Base-by-base conservation (phyloP, 371 early-diverging fungal species). In the Mortierella sp. region DNA sequence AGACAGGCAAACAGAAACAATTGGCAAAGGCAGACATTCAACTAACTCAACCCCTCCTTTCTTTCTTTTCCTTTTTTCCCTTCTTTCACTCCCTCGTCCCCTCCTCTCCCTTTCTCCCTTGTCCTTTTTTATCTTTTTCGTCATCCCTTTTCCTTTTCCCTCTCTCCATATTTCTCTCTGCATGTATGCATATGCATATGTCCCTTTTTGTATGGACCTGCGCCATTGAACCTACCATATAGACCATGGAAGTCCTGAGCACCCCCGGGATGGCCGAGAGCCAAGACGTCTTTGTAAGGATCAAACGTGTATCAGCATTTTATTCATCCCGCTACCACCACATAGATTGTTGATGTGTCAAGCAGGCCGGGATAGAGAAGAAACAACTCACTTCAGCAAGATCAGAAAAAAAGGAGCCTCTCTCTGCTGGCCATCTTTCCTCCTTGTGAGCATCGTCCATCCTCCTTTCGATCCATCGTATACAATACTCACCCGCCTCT, bases 231-330 rank as follows among this genome's bases (percentile, higher is more conserved):
- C 65, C 21, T 2, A 65, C 65, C 21, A 18, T 27, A 56, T 38
- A 65, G 65, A 65, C 38, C 65, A 65, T 65, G 65, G 65, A 65
- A 65, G 38, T 65, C 65, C 65, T 65, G 38, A 65, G 65, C 65
- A 65, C 65, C 65, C 65, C 65, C 8, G 65, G 38, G 24, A 65
- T 65, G 65, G 32, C 35, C 38, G 65, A 65, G 24, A 65, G 24
- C 65, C 65, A 65, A 65, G 65, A 65, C 21, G 65, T 65, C 38
- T 65, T 65, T 65, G 65, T 65, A 65, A 65, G 65, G 65, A 38
- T 65, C 65, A 65, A 63, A 65, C 38, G 38, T 65, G 38, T 65
- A 65, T 65, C 65, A 65, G 65, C 38, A 65, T 21, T 51, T 16
- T 21, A 21, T 65, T 65, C 65, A 65, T 38, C 65, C 65, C 65